These are phyloP conservation scores for Musa beccarii DNA, from an alignment of 176 grass and related monocot genomes.

Conservation along the genomic window DNA sequence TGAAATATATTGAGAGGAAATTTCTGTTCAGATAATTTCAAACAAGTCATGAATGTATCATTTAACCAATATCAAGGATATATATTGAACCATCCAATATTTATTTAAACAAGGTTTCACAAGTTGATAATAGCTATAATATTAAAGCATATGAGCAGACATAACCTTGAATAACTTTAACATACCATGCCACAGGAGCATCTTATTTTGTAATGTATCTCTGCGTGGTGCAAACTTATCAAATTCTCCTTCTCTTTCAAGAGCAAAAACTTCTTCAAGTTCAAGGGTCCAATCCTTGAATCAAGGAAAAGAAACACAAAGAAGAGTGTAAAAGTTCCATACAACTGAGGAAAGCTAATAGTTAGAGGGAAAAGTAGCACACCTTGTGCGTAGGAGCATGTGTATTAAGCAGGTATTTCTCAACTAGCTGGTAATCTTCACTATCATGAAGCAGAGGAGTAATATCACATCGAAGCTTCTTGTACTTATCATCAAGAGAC, in stretches of 20 bases:
- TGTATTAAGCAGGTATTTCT: slow-evolving; percentile 76
- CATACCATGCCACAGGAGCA: slow-evolving; percentile 94
- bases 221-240: slow-evolving; percentile 63
- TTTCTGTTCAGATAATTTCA: background rate
- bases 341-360: slow-evolving; percentile 5
- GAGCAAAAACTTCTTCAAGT: slow-evolving; percentile 82
- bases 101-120: background rate
- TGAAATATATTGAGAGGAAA: background rate
- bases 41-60: background rate
- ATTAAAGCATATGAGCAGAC: background rate
- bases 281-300: slow-evolving; percentile 85
- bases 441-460: slow-evolving; percentile 56
- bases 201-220: slow-evolving; percentile 79
- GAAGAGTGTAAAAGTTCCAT: background rate
- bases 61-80: background rate
- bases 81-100: background rate
- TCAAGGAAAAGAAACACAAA: background rate
- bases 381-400: slow-evolving; percentile 99
- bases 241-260: slow-evolving; percentile 81
- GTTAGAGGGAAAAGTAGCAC: slow-evolving; percentile 16
- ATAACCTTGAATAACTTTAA: background rate
- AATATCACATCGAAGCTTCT: slow-evolving; percentile 69
- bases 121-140: background rate
- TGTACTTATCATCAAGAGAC: slow-evolving; percentile 85
- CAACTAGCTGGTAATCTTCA: slow-evolving; percentile 76